These are phyloP conservation scores for Suillus spraguei DNA, from an alignment of 768 basidiomycete species.

Conservation along the genomic window DNA sequence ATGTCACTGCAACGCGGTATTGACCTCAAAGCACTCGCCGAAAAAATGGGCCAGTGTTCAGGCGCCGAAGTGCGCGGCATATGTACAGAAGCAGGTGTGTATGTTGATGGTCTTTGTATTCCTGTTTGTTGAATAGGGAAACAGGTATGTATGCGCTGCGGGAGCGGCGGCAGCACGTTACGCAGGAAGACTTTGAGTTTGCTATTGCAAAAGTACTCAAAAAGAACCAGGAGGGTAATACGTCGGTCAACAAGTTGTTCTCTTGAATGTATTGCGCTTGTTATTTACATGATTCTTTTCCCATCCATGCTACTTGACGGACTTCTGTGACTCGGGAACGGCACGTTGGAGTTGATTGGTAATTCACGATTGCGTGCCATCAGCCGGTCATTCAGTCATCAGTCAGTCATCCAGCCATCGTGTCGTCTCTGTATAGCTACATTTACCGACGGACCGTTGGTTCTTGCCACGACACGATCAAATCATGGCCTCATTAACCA, in stretches of 20 bases:
- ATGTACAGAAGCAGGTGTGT: conserved; percentile 91
- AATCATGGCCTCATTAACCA: background rate
- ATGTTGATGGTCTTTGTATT: background rate
- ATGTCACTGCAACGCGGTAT: conserved; percentile 99
- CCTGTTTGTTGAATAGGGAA: conserved; percentile 7
- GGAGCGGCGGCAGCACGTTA: conserved; percentile 95
- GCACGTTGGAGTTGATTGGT: background rate
- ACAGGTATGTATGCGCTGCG: conserved; percentile 95
- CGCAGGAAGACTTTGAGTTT: conserved; percentile 99
- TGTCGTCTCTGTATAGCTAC: background rate
- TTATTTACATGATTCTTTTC: conserved; percentile 1
- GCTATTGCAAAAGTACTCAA: conserved; percentile 97
- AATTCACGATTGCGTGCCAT: background rate
- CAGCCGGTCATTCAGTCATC: background rate
- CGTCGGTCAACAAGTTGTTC: conserved; percentile 93
- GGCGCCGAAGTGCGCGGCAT: conserved; percentile 98
- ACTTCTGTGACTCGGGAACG: background rate
- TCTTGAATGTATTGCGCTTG: conserved; percentile 47
- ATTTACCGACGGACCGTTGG: background rate
- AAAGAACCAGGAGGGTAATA: conserved; percentile 96
- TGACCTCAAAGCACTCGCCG: conserved; percentile 92
- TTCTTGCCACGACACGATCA: background rate
- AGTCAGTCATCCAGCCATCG: background rate
- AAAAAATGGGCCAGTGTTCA: conserved; percentile 99
- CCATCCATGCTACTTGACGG: background rate